Conservation (phyloP, 2,329 filamentous ascomycete species). For the Fusarium longipes region DNA sequence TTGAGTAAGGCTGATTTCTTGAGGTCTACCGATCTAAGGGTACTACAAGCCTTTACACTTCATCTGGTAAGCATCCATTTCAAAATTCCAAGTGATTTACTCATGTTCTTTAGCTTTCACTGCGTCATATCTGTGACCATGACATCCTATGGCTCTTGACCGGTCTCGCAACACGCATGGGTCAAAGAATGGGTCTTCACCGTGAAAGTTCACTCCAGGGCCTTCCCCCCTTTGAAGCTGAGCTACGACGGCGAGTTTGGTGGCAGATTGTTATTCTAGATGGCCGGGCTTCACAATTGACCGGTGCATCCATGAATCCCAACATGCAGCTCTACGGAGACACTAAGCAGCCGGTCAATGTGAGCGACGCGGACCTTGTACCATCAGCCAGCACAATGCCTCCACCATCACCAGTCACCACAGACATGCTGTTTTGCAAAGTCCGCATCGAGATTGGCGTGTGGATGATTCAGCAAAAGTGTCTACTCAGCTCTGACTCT, state of each 20-base stretch:
- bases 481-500: not conserved
- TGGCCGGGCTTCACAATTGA: constrained; percentile 4
- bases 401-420: not conserved
- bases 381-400: constrained; percentile 6
- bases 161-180: constrained; percentile 7
- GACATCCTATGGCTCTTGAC: constrained; percentile 11
- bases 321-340: constrained; percentile 15
- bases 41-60: constrained; percentile 4
- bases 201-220: constrained; percentile 2
- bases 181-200: constrained; percentile 9
- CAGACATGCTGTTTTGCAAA: constrained; percentile 8
- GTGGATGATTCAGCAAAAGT: constrained; percentile 14
- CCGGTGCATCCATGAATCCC: constrained; percentile 7
- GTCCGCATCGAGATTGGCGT: constrained; percentile 14
- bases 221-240: constrained; percentile 1
- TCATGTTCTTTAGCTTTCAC: not conserved
- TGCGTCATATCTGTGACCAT: constrained; percentile 10
- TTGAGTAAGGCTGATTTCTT: constrained; percentile 10
- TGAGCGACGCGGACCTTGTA: constrained; percentile 7
- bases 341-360: constrained; percentile 2
- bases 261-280: constrained; percentile 14
- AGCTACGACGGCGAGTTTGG: constrained; percentile 8
- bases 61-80: not conserved
- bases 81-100: not conserved
- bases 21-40: constrained; percentile 7